Evolutionary conservation across 2,329 filamentous ascomycete species (phyloP).

Genomic region (Xylariaceae sp.): DNA sequence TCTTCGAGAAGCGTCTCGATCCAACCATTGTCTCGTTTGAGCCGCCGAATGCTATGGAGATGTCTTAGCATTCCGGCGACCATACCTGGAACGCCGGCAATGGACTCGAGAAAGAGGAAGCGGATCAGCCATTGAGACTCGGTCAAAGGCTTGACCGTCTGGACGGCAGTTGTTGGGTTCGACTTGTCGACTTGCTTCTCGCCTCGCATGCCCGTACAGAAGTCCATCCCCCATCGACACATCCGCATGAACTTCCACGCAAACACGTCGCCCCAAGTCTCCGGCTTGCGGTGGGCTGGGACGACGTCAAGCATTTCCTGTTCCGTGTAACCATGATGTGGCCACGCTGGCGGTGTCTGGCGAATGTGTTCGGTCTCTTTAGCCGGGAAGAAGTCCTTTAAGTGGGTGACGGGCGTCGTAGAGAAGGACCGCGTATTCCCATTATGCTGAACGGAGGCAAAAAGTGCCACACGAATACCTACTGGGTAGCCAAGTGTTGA

Average conservation of each 20-base stretch:
- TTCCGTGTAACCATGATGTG: slow-evolving; percentile 73
- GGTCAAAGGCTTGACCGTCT: slow-evolving; percentile 65
- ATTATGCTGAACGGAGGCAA: slow-evolving; percentile 28
- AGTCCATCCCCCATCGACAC: slow-evolving; percentile 78
- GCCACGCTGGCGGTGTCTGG: slow-evolving; percentile 67
- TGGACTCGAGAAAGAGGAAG: slow-evolving; percentile 91
- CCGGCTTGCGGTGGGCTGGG: slow-evolving; percentile 75
- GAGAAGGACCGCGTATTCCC: slow-evolving; percentile 48
- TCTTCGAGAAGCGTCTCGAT: slow-evolving; percentile 92
- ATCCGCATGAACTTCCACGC: slow-evolving; percentile 78
- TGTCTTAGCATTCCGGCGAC: slow-evolving; percentile 94
- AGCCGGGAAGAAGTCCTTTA: slow-evolving; percentile 65
- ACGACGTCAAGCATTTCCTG: slow-evolving; percentile 75
- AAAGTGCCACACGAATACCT: slow-evolving; percentile 34
- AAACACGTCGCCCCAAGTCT: slow-evolving; percentile 73
- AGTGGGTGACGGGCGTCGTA: slow-evolving; percentile 47
- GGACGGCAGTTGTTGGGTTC: slow-evolving; percentile 57
- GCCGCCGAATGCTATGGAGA: slow-evolving; percentile 76
- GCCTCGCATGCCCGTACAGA: slow-evolving; percentile 73
- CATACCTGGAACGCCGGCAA: slow-evolving; percentile 96
- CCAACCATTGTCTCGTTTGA: slow-evolving; percentile 95
- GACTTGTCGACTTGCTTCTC: slow-evolving; percentile 68
- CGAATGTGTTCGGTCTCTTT: slow-evolving; percentile 64
- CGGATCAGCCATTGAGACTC: slow-evolving; percentile 88
- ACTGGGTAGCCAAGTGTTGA: slow-evolving; percentile 27